phyloP scores from a whole-genome alignment of 208 protist genomes.

The Trypanosoma melophagium region DNA sequence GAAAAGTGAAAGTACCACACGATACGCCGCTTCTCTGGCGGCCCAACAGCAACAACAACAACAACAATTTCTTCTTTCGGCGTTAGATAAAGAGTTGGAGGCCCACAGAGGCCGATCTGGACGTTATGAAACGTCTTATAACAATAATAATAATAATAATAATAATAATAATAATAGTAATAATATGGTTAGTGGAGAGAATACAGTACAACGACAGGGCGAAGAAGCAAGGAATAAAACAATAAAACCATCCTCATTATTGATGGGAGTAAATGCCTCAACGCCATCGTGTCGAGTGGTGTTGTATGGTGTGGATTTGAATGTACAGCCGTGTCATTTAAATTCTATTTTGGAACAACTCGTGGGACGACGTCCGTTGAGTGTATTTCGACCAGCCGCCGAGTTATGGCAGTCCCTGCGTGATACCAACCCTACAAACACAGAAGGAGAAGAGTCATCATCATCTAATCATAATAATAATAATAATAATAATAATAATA shows the following conservation, averaged over 20 bases:
- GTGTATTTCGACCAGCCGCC: conserved; percentile 56
- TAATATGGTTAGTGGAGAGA: background rate
- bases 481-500: background rate
- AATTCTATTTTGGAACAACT: conserved; percentile 60
- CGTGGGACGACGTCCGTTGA: conserved; percentile 39
- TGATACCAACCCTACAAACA: background rate
- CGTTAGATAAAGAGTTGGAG: conserved; percentile 6
- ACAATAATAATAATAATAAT: background rate
- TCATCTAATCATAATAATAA: background rate
- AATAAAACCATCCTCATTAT: too few species aligned
- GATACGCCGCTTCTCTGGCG: too few species aligned
- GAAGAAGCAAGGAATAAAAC: conserved; percentile 3
- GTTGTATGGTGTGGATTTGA: conserved; percentile 69
- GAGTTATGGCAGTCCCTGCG: conserved; percentile 28
- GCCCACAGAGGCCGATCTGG: conserved; percentile 2
- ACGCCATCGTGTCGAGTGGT: conserved; percentile 29
- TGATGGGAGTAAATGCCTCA: too few species aligned
- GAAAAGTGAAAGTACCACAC: too few species aligned
- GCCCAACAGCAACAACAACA: background rate
- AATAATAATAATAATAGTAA: background rate
- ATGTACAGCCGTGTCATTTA: conserved; percentile 48
- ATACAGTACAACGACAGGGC: background rate
- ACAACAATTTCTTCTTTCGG: conserved; percentile 14
- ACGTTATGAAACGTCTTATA: too few species aligned
- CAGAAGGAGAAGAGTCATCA: too few species aligned